Conservation (phyloP, 176 grass and related monocot species). For the Metroxylon sagu region DNA sequence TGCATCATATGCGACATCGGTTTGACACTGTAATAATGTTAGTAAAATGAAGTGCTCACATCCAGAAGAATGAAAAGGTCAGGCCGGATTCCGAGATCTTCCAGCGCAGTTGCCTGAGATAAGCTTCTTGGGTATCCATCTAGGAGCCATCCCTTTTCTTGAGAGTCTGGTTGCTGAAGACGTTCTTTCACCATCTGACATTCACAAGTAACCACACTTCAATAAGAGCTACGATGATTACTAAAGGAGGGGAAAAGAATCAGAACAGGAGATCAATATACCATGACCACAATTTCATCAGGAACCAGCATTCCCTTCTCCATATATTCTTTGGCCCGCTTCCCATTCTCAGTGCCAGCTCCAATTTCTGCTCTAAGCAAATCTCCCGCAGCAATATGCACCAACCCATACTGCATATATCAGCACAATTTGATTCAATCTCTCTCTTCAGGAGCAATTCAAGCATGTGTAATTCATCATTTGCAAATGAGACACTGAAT, state of each 20-base stretch:
- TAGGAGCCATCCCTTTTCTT: conserved; percentile 85
- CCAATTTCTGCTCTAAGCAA: conserved; percentile 82
- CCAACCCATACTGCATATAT: conserved; percentile 59
- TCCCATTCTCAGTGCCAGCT: conserved; percentile 70
- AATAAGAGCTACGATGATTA: background rate
- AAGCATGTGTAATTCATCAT: background rate
- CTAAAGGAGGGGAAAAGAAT: background rate
- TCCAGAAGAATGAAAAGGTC: conserved; percentile 83
- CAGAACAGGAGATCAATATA: conserved; percentile 17
- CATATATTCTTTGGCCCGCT: conserved; percentile 84
- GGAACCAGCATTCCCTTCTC: conserved; percentile 90
- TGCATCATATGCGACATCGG: no score
- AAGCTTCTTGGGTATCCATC: conserved; percentile 95
- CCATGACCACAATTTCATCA: conserved; percentile 81
- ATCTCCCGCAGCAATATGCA: conserved; percentile 96
- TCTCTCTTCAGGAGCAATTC: background rate
- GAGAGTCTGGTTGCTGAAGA: conserved; percentile 71
- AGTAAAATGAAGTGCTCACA: conserved; percentile 34
- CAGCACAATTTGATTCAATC: conserved; percentile 1
- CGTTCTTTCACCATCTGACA: conserved; percentile 86
- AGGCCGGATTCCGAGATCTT: conserved; percentile 67
- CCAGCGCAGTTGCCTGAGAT: conserved; percentile 80
- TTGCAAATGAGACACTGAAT: background rate
- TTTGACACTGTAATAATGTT: background rate
- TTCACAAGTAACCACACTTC: background rate